phyloP scores from a whole-genome alignment of 2,329 filamentous ascomycete species.

The Aspergillus sp. region DNA sequence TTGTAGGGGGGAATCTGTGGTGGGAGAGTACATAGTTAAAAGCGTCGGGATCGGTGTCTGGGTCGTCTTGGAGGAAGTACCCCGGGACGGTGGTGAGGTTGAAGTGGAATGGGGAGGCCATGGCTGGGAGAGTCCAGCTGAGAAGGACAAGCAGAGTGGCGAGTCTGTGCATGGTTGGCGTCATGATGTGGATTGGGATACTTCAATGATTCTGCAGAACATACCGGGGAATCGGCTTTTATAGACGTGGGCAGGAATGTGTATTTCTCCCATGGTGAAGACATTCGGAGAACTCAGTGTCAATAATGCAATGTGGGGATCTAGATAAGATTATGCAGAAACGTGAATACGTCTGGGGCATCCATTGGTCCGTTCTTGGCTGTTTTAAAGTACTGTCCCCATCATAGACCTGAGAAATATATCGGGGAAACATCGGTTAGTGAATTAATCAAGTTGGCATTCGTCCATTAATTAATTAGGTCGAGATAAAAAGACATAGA shows the following conservation, averaged over 20 bases:
- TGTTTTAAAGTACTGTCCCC: too few species aligned
- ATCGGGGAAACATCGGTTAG: too few species aligned
- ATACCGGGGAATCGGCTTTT: background rate
- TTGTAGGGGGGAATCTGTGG: background rate
- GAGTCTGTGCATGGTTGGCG: slow-evolving; percentile 1
- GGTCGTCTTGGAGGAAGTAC: slow-evolving; percentile 48
- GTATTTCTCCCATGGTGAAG: too few species aligned
- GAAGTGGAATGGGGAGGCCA: background rate
- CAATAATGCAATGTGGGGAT: too few species aligned
- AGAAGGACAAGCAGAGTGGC: slow-evolving; percentile 6
- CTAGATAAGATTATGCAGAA: too few species aligned
- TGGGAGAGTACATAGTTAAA: slow-evolving; percentile 42
- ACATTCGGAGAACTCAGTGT: too few species aligned
- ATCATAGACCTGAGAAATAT: too few species aligned
- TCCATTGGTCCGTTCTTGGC: too few species aligned
- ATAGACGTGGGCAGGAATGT: background rate
- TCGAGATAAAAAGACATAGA: background rate
- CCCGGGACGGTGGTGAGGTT: slow-evolving; percentile 33
- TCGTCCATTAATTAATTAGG: background rate
- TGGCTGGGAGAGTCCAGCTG: background rate
- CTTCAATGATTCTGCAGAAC: too few species aligned
- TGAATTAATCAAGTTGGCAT: too few species aligned
- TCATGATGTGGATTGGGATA: background rate
- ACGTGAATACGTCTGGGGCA: too few species aligned
- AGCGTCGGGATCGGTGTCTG: slow-evolving; percentile 37